Evolutionary conservation across 2,329 filamentous ascomycete genomes (phyloP), one percentile per base, ranked within the genome.

Genomic region (Lizonia empirigonia): DNA sequence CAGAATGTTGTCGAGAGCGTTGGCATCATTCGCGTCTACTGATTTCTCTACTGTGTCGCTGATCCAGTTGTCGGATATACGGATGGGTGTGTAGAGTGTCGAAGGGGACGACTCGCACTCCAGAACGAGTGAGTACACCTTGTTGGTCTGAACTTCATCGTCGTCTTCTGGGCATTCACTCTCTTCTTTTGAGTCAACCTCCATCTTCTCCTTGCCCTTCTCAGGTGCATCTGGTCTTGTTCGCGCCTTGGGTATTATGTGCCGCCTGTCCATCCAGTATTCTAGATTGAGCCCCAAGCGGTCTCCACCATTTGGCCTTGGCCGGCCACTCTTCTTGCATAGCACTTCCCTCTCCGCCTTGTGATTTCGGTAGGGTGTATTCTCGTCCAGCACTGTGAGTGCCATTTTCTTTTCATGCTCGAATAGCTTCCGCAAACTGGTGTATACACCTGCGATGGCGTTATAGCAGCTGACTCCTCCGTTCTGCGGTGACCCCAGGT

Each of bases 41-140:
- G 78, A 68, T 62, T 88, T 89, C 64, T 84, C 79, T n/a, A 91
- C 78, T 1, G 80, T 75, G 20, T 85, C 80, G 7, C 86, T 85
- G 41, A 94, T 83, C 90, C 90, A 94, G 46, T 84, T 78, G 51
- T 88, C 81, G 0, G 89, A 90, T 29, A 91, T 81, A 15, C 89
- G 83, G 19, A 91, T 80, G 0, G 89, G 82, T 1, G 76, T 81
- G 75, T 76, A 83, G 39, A 79, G 70, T 24, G 75, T 71, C 5
- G 77, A 74, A 1, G 76, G 69, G 4, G 70, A 74, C 9, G 74
- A 64, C 56, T 82, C 78, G 65, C 87, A 90, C 55, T 87, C 85
- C 50, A 94, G 79, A 2, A 85, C 75, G 7, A 93, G 78, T 0
- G 83, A 84, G 83, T 87, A 92, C 3, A 84, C 80, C n/a, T 67